Evolutionary conservation across 371 early-diverging fungal species (phyloP).

Genomic region (Ordospora colligata): DNA sequence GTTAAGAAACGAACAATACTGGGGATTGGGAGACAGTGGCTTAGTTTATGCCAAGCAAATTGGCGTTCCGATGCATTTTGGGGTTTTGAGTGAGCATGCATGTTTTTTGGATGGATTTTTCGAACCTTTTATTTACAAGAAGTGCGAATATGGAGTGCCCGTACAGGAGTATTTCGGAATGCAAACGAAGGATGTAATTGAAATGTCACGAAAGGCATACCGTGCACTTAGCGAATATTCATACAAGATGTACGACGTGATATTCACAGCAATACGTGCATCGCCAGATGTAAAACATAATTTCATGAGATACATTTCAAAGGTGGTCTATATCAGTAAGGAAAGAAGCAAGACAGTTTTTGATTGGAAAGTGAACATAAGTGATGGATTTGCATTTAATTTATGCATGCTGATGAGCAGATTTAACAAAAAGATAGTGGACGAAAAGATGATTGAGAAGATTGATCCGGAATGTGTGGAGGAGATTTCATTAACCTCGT

Average conservation of each 20-base stretch:
- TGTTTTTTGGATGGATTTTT: constrained; percentile 41
- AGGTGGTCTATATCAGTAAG: constrained; percentile 16
- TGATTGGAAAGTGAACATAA: constrained; percentile 4
- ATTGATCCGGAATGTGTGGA: constrained; percentile 26
- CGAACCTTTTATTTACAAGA: constrained; percentile 29
- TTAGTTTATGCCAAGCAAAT: not conserved
- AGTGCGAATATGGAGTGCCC: not conserved
- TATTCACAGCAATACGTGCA: not conserved
- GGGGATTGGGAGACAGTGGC: not conserved
- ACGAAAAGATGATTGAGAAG: not conserved
- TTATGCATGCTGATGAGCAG: constrained; percentile 33
- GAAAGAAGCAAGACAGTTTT: constrained; percentile 44
- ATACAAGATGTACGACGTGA: not conserved
- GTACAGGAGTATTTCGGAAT: not conserved
- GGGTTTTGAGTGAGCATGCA: not conserved
- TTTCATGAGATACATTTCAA: constrained; percentile 41
- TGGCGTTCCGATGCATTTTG: not conserved
- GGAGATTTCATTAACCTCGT: not conserved
- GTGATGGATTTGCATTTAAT: constrained; percentile 38
- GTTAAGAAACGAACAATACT: not conserved
- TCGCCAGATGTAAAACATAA: constrained; percentile 30
- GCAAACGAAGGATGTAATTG: not conserved
- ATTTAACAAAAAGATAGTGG: constrained; percentile 31
- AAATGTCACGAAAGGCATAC: not conserved
- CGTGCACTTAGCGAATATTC: not conserved